Base-by-base conservation (phyloP, 495 filamentous ascomycete genomes). In the Aspergillus campestris region DNA sequence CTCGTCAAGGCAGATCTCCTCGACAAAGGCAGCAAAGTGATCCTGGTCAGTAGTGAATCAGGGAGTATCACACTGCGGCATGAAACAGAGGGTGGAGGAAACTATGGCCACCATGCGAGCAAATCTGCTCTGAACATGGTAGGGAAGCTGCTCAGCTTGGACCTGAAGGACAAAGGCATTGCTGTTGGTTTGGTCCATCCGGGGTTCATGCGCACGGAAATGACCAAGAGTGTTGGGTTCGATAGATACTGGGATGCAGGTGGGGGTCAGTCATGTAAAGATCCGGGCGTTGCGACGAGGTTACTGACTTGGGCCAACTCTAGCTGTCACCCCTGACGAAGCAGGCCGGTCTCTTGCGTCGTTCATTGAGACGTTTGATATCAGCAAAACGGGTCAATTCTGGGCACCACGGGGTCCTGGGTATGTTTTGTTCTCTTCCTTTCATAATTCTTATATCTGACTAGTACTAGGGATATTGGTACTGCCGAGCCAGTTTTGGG, bases 51-150 rank as follows among this genome's bases (percentile, higher is more conserved):
- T 31, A 80, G 76, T 29, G 84, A 88, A 65, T 73, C 74, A 9
- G 84, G 84, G 4, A 82, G 77, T 49, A 84, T 87, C 47, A 74
- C 78, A 5, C 61, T 88, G 13, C 72, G 83, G 6, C 79, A 84
- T 55, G 72, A 79, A 53, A 74, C 69, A 31, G 81, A 84, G 58
- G 83, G 81, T 0, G 83, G 82, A 7, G 84, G 83, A 0, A 86
- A 86, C 56, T 87, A 79, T 56, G 83, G 73, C 3, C 82, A 87
- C 56, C 83, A 88, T 70, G 84, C 73, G 0, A 80, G 74, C 62
- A 87, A 88, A 55, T 72, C 81, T 5, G 84, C 83, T 4, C 58
- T 82, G 44, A 88, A 87, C 58, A 88, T 88, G 84, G 79, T 80
- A 5, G 84, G 82, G 4, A 83, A 82, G 54, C 66, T 88, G 36